phyloP scores from a whole-genome alignment of 2,329 filamentous ascomycete genomes.

The Pseudophaeomoniella oleicola region DNA sequence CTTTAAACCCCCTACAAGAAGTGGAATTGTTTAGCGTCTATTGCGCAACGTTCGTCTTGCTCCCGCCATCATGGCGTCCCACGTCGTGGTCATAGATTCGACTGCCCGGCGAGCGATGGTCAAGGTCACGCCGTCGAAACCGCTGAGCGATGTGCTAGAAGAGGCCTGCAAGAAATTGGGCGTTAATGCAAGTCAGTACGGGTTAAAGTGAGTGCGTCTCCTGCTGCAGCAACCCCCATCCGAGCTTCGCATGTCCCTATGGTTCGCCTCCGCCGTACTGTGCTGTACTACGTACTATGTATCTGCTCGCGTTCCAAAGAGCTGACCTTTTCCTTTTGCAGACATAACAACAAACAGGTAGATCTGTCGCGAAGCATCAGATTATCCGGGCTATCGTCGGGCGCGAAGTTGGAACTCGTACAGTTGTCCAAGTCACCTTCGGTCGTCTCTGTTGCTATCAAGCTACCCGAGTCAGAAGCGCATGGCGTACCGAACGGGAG shows the following conservation, averaged over 20 bases:
- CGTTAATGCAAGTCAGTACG: conserved; percentile 56
- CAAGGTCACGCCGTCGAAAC: conserved; percentile 69
- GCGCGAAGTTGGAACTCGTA: conserved; percentile 86
- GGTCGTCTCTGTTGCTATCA: conserved; percentile 76
- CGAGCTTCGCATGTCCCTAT: not conserved
- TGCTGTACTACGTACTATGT: too few relatives aligned
- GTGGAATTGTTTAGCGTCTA: too few relatives aligned
- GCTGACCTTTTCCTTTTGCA: conserved; percentile 19
- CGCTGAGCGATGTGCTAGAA: conserved; percentile 69
- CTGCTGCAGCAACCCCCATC: not conserved
- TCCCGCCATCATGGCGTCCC: conserved; percentile 55
- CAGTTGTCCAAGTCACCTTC: conserved; percentile 73
- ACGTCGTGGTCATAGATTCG: conserved; percentile 76
- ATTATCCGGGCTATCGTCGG: conserved; percentile 64
- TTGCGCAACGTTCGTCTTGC: too few relatives aligned
- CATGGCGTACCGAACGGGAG: conserved; percentile 49
- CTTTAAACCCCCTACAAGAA: too few relatives aligned
- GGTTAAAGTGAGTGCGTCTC: conserved; percentile 52
- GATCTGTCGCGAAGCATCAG: conserved; percentile 77
- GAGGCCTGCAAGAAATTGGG: conserved; percentile 79
- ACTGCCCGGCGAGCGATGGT: conserved; percentile 63
- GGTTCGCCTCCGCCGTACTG: conserved; percentile 3
- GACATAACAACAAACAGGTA: conserved; percentile 69
- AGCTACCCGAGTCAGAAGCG: conserved; percentile 61
- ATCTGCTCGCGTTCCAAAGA: too few relatives aligned